A percentile compares a stretch with the other conserved stretches of the same genome.
Conservation (phyloP, 306 rosid genomes). For the Sesbania bispinosa region DNA sequence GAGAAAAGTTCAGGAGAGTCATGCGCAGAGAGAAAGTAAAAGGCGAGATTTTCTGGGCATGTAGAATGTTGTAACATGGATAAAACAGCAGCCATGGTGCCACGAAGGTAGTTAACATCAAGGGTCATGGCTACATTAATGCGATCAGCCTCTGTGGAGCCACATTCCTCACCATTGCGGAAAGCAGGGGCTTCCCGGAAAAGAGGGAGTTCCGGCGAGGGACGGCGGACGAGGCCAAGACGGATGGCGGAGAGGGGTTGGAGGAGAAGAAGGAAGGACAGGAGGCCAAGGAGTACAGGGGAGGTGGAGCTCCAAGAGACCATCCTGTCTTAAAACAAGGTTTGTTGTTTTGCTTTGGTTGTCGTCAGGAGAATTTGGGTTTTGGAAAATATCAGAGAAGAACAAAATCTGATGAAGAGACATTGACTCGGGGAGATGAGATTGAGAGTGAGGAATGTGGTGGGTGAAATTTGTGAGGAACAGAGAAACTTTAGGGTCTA, state of each 20-base stretch:
- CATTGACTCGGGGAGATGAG: neutral
- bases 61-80: no score
- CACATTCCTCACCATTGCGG: slow-evolving; percentile 47
- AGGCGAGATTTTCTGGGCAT: no score
- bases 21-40: neutral
- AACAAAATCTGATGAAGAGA: slow-evolving; percentile 2
- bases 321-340: no score
- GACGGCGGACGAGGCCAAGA: slow-evolving; percentile 18
- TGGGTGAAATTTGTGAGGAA: slow-evolving; percentile 23
- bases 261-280: no score
- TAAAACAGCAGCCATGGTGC: no score
- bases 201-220: slow-evolving; percentile 16
- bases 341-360: no score
- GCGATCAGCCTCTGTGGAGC: neutral
- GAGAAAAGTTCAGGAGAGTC: neutral
- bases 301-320: slow-evolving; percentile 32
- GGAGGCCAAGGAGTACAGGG: slow-evolving; percentile 52
- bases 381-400: no score
- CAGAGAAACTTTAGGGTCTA: neutral
- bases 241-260: slow-evolving; percentile 27
- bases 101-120: slow-evolving; percentile 57
- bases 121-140: slow-evolving; percentile 66
- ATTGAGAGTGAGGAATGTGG: neutral
- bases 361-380: no score
- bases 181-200: slow-evolving; percentile 62